phyloP scores from a whole-genome alignment of 1,284 basidiomycete species.

The Trametes sp. region DNA sequence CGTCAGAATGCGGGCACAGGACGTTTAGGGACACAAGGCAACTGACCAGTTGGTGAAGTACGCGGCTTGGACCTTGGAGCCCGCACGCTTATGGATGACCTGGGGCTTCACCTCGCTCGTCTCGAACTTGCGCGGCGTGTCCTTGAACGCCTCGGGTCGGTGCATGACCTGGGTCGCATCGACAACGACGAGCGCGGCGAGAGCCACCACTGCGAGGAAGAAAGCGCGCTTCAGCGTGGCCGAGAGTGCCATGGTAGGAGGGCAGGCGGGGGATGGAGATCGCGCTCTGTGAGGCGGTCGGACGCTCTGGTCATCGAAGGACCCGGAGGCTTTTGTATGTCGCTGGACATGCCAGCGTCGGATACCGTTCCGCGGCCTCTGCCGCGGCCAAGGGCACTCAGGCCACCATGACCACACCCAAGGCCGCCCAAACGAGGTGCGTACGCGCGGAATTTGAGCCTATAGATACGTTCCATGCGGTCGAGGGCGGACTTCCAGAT shows the following conservation, averaged over 20 bases:
- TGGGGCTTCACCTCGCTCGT: slow-evolving; percentile 50
- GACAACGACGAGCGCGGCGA: slow-evolving; percentile 38
- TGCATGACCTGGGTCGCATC: slow-evolving; percentile 65
- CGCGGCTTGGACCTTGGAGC: slow-evolving; percentile 60
- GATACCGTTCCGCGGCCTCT: slow-evolving; percentile 5
- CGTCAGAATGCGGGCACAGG: slow-evolving; percentile 31
- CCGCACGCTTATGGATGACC: slow-evolving; percentile 54
- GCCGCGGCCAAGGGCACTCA: background rate
- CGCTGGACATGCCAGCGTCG: background rate
- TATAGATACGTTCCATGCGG: slow-evolving; percentile 25
- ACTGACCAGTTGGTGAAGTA: slow-evolving; percentile 74
- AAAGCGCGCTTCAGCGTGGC: slow-evolving; percentile 31
- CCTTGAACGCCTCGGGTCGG: slow-evolving; percentile 57
- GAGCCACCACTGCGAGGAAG: slow-evolving; percentile 29
- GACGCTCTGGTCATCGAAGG: background rate
- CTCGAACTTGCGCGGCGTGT: slow-evolving; percentile 46
- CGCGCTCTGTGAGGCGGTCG: slow-evolving; percentile 12
- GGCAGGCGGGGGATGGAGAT: slow-evolving; percentile 7
- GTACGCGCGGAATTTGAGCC: slow-evolving; percentile 7
- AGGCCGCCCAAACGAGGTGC: slow-evolving; percentile 8
- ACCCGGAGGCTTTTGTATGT: slow-evolving; percentile 16
- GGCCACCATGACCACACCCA: slow-evolving; percentile 4
- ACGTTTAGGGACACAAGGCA: background rate
- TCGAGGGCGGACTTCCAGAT: slow-evolving; percentile 6
- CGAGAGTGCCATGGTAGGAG: slow-evolving; percentile 32